phyloP scores from a whole-genome alignment of 495 filamentous ascomycete species.

The Penicillium mononematosum region DNA sequence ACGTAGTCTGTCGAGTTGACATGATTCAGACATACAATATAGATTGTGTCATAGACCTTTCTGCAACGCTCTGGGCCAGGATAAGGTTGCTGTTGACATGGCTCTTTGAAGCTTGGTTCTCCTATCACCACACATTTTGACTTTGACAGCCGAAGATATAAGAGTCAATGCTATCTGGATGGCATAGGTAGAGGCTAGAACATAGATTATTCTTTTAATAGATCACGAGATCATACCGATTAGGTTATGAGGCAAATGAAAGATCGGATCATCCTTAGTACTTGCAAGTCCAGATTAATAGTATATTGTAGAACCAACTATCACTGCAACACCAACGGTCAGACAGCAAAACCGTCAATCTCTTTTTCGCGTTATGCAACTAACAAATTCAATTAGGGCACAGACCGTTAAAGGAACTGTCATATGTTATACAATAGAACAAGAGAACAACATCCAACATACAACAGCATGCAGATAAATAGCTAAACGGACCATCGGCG shows the following conservation, averaged over 20 bases:
- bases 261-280: not conserved
- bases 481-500: not conserved
- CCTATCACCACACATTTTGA: not conserved
- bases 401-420: not conserved
- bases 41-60: too few relatives aligned
- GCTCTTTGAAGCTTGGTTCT: conserved; percentile 9
- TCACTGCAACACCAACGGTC: not conserved
- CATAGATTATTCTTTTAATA: too few relatives aligned
- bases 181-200: too few relatives aligned
- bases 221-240: too few relatives aligned
- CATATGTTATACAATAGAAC: not conserved
- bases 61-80: too few relatives aligned
- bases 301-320: too few relatives aligned
- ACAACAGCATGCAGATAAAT: not conserved
- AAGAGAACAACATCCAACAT: not conserved
- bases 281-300: not conserved
- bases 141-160: too few relatives aligned
- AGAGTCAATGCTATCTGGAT: too few relatives aligned
- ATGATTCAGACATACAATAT: too few relatives aligned
- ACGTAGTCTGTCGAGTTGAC: too few relatives aligned
- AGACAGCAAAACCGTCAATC: not conserved
- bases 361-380: not conserved
- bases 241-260: too few relatives aligned
- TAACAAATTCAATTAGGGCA: not conserved
- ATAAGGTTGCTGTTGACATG: conserved; percentile 6